Percentiles rank a stretch among this genome's conserved stretches.
Conservation (phyloP, 306 rosid genomes). For the Sicyos edulis region DNA sequence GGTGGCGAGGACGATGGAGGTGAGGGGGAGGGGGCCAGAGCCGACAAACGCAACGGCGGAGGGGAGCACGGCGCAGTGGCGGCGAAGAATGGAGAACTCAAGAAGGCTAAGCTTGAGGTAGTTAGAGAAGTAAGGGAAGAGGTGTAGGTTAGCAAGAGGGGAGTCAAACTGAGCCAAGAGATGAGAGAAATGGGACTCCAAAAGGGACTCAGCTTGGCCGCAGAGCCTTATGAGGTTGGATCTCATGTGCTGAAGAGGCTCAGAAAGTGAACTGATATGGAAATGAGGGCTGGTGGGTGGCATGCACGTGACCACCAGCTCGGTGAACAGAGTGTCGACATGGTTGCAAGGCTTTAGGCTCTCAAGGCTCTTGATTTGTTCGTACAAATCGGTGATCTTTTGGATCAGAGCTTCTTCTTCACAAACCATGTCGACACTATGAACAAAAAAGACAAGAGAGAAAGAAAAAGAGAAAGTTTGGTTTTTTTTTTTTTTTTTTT, state of each 20-base stretch:
- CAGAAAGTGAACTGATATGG: constrained; percentile 32
- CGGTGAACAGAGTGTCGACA: constrained; percentile 78
- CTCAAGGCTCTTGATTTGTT: constrained; percentile 53
- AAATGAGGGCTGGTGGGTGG: constrained; percentile 49
- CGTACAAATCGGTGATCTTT: constrained; percentile 40
- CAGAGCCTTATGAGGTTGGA: constrained; percentile 59
- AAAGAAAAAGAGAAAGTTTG: neutral
- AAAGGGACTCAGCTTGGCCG: constrained; percentile 60
- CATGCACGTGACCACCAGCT: constrained; percentile 73
- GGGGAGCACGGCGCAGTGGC: constrained; percentile 39
- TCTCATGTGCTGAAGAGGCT: constrained; percentile 50
- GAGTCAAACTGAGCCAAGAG: constrained; percentile 36
- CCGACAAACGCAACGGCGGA: constrained; percentile 65
- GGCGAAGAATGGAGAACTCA: constrained; percentile 54
- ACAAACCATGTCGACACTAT: constrained; percentile 21
- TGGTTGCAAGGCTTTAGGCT: constrained; percentile 66
- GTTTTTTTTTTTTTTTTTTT: neutral
- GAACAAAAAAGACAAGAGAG: neutral
- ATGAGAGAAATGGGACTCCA: constrained; percentile 56
- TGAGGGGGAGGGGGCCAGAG: constrained; percentile 81
- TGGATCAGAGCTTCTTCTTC: constrained; percentile 44
- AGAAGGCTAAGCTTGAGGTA: constrained; percentile 74
- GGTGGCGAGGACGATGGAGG: constrained; percentile 73
- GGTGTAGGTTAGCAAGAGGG: constrained; percentile 50
- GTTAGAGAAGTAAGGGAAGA: constrained; percentile 73